A percentile compares a stretch with the other conserved stretches of the same genome.
Conservation (phyloP, 2,329 filamentous ascomycete genomes). For the Botrytis byssoidea region DNA sequence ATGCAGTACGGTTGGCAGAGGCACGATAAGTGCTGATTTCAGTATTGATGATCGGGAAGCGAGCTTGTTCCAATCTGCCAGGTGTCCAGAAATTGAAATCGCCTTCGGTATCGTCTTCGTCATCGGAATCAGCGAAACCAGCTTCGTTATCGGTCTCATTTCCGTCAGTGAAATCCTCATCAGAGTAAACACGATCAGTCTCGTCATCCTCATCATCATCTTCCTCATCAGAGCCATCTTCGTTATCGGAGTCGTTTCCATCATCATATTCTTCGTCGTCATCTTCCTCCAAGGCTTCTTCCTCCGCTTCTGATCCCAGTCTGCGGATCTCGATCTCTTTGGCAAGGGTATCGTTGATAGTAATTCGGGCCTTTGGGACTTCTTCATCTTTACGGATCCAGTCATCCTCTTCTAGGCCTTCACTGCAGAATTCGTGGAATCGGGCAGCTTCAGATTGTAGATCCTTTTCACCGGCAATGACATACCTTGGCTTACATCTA, state of each 20-base stretch:
- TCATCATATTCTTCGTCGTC: conserved; percentile 51
- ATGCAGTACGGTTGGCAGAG: conserved; percentile 45
- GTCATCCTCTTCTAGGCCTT: conserved; percentile 77
- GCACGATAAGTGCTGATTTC: conserved; percentile 33
- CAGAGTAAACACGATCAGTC: conserved; percentile 50
- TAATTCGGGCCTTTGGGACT: conserved; percentile 66
- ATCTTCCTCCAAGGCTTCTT: conserved; percentile 79
- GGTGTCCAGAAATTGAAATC: conserved; percentile 65
- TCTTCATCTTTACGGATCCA: conserved; percentile 71
- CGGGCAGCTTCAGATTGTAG: conserved; percentile 51
- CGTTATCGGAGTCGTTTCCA: conserved; percentile 45
- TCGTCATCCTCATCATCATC: conserved; percentile 65
- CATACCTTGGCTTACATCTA: conserved; percentile 40
- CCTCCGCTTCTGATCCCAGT: conserved; percentile 84
- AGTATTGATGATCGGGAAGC: conserved; percentile 19
- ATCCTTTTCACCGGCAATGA: conserved; percentile 36
- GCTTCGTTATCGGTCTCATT: conserved; percentile 67
- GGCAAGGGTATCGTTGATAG: conserved; percentile 82
- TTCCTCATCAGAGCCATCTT: conserved; percentile 48
- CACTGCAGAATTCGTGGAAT: conserved; percentile 92
- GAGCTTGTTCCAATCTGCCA: conserved; percentile 39
- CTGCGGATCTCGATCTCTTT: conserved; percentile 88
- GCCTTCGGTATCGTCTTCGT: conserved; percentile 62
- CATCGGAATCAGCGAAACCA: conserved; percentile 68
- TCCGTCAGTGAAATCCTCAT: conserved; percentile 60